Conservation (phyloP, 805 yeast genomes). For the Kazachstania viticola region DNA sequence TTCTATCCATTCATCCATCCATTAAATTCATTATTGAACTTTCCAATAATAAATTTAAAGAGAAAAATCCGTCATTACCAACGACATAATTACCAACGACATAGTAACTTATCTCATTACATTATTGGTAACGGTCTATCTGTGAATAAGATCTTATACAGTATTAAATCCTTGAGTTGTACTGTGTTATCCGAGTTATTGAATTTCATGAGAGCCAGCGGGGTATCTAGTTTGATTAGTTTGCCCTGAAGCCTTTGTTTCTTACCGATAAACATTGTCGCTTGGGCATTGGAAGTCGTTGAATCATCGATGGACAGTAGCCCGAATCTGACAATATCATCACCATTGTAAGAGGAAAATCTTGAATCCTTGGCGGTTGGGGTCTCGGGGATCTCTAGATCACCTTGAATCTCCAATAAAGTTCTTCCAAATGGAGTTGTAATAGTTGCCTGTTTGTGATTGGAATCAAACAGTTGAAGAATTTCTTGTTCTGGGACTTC, state of each 20-base stretch:
- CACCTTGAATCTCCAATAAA: slow-evolving; percentile 66
- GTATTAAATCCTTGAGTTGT: slow-evolving; percentile 47
- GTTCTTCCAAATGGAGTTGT: slow-evolving; percentile 45
- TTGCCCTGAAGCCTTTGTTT: slow-evolving; percentile 60
- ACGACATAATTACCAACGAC: too few relatives aligned
- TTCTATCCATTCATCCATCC: too few relatives aligned
- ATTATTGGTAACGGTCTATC: slow-evolving; percentile 69
- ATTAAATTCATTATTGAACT: too few relatives aligned
- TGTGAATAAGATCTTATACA: slow-evolving; percentile 47
- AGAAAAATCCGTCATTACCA: too few relatives aligned
- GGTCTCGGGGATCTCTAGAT: slow-evolving; percentile 34
- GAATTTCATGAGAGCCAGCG: slow-evolving; percentile 50
- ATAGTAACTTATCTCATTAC: slow-evolving; percentile 27
- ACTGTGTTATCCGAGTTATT: slow-evolving; percentile 26
- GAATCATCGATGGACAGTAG: slow-evolving; percentile 13
- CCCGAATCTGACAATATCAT: slow-evolving; percentile 18
- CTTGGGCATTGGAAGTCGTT: slow-evolving; percentile 29
- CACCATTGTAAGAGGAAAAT: slow-evolving; percentile 10
- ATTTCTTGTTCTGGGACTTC: too few relatives aligned
- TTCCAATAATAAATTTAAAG: too few relatives aligned
- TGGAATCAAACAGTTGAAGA: too few relatives aligned
- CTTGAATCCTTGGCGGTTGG: slow-evolving; percentile 11
- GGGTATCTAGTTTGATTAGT: slow-evolving; percentile 47
- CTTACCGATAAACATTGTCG: slow-evolving; percentile 51
- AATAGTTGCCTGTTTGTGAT: slow-evolving; percentile 10